Percentiles rank a stretch among this genome's conserved stretches.
These are phyloP conservation scores for Scutellospora calospora DNA, from an alignment of 371 early-diverging fungal genomes.

Conservation along the genomic window DNA sequence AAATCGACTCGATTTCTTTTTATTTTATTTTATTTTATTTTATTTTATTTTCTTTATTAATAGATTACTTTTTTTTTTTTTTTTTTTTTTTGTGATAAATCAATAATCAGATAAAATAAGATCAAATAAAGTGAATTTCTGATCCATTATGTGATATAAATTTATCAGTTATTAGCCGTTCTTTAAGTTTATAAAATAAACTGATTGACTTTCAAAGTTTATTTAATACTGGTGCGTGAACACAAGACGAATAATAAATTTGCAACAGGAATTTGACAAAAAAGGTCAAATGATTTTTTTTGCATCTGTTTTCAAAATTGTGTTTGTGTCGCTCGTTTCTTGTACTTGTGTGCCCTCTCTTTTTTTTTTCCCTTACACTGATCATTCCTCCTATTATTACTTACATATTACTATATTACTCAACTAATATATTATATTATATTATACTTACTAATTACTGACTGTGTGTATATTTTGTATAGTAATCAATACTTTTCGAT, in stretches of 20 bases:
- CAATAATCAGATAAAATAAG: neutral
- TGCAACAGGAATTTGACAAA: conserved; percentile 19
- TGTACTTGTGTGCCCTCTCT: conserved; percentile 11
- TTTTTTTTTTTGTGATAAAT: no score
- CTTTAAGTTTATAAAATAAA: conserved; percentile 15
- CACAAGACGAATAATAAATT: conserved; percentile 8
- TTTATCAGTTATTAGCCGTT: neutral
- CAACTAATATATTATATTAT: neutral
- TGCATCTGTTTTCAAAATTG: neutral
- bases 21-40: neutral
- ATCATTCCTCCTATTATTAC: neutral
- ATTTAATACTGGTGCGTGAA: neutral
- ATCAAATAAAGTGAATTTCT: neutral
- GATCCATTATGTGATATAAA: conserved; percentile 5
- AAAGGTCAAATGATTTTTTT: conserved; percentile 42
- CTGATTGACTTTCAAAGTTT: neutral
- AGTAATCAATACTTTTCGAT: conserved; percentile 27
- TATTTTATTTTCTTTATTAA: neutral
- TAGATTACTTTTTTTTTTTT: neutral
- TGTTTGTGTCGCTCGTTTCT: neutral
- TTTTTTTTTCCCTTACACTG: conserved; percentile 19
- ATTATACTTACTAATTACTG: neutral
- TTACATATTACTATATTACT: neutral
- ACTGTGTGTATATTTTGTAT: neutral
- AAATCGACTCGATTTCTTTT: neutral